These are phyloP conservation scores for Oryza punctata DNA, from an alignment of 176 grass and related monocot genomes.

Conservation along the genomic window DNA sequence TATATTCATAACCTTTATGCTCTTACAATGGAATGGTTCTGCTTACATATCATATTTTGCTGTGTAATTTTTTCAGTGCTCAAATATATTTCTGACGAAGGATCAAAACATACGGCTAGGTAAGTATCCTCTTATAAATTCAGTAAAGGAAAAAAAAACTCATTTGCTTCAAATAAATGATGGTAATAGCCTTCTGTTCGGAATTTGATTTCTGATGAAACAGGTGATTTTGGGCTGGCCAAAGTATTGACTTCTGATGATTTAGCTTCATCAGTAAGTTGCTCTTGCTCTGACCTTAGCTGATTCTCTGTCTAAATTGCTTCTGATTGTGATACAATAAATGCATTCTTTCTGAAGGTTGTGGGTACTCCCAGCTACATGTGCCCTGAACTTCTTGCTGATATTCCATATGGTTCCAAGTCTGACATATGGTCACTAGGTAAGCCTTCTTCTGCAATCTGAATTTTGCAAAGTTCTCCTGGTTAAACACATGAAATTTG, in stretches of 20 bases:
- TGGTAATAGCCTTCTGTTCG: slow-evolving; percentile 20
- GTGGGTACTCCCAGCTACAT: slow-evolving; percentile 98
- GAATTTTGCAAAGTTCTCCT: neutral
- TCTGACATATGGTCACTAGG: slow-evolving; percentile 99
- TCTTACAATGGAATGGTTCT: slow-evolving; percentile 12
- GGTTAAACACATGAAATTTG: slow-evolving; percentile 31
- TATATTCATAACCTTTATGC: slow-evolving; percentile 9
- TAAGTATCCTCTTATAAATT: slow-evolving; percentile 39
- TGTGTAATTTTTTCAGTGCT: slow-evolving; percentile 61
- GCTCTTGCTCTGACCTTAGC: neutral
- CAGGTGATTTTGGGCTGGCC: slow-evolving; percentile 96
- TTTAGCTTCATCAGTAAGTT: slow-evolving; percentile 94
- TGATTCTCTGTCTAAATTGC: neutral
- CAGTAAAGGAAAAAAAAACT: neutral
- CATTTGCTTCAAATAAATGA: slow-evolving; percentile 19
- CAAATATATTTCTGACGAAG: slow-evolving; percentile 95
- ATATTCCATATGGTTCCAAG: slow-evolving; percentile 97
- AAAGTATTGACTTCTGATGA: slow-evolving; percentile 89
- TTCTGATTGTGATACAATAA: slow-evolving; percentile 7
- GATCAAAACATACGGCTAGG: slow-evolving; percentile 89
- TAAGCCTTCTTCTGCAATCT: slow-evolving; percentile 28
- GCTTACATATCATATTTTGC: slow-evolving; percentile 25
- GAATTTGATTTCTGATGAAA: slow-evolving; percentile 33
- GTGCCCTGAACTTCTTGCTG: slow-evolving; percentile 99
- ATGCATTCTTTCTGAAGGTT: slow-evolving; percentile 55